These are phyloP conservation scores for Alectoria sarmentosa DNA, from an alignment of 495 filamentous ascomycete species.

Conservation along the genomic window DNA sequence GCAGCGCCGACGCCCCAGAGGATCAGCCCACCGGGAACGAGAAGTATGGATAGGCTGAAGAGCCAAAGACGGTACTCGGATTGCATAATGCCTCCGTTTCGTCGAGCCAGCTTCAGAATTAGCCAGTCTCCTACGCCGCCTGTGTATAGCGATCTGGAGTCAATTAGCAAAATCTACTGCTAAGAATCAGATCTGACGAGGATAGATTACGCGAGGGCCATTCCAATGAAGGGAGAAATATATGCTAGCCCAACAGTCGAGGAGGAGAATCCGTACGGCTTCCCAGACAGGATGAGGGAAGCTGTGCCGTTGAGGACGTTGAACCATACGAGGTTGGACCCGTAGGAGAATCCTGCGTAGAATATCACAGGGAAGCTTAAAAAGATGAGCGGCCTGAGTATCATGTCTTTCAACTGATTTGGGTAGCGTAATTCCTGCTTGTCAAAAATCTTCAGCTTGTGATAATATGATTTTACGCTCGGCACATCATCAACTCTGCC, in stretches of 20 bases:
- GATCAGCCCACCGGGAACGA: constrained; percentile 50
- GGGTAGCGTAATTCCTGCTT: constrained; percentile 24
- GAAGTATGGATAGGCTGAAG: constrained; percentile 45
- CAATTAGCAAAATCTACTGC: constrained; percentile 3
- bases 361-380: constrained; percentile 55
- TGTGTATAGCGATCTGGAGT: constrained; percentile 38
- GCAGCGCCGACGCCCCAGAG: constrained; percentile 67
- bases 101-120: constrained; percentile 49
- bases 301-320: constrained; percentile 61
- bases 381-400: constrained; percentile 40
- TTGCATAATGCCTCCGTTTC: constrained; percentile 56
- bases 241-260: constrained; percentile 59
- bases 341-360: constrained; percentile 61
- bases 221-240: constrained; percentile 51
- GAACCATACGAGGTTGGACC: constrained; percentile 56
- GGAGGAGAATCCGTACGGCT: constrained; percentile 52
- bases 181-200: neutral
- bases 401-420: constrained; percentile 47
- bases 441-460: constrained; percentile 44
- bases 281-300: constrained; percentile 49
- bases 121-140: constrained; percentile 55
- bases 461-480: constrained; percentile 39
- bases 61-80: constrained; percentile 59
- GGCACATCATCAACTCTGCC: neutral
- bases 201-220: constrained; percentile 38